Base-by-base conservation (phyloP, 2,329 filamentous ascomycete species). In the Sarocladium kiliense region DNA sequence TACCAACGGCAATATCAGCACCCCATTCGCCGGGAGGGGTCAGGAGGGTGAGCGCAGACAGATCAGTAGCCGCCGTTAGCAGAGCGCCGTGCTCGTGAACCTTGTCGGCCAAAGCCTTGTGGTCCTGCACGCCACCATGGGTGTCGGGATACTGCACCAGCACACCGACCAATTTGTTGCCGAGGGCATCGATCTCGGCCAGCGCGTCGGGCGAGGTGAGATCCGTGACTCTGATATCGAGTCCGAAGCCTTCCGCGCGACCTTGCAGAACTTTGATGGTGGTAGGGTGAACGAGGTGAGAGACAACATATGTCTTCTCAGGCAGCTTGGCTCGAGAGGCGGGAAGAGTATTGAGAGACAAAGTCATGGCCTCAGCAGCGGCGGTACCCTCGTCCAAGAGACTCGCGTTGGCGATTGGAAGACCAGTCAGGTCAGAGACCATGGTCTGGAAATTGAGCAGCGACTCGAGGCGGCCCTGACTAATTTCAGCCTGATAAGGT, bases 401-500 rank as follows among this genome's bases (percentile, higher is more conserved):
- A 44, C 91, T 96, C 39, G 93, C 91, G 76, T 97, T 97, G 58
- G 93, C 84, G 60, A 97, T 91, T 21, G 89, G 84, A 27, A 97
- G 80, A 1, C 84, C 91, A 0, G 93, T 97, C 60, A 97, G 77
- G 67, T 97, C 93, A 2, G 86, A 85, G 9, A 96, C 87, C 76
- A 97, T 79, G 18, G 93, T 97, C 77, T 97, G 93, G 76, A 91
- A 97, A 77, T 97, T 97, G 59, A 97, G 77, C 54, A 97, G 77
- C 5, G 91, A 96, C 77, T 97, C 91, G 59, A 97, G 74, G 55
- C 93, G 86, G 34, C 93, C 93, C 74, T 97, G 93, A 69, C 91
- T 96, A 76, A 97, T 96, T 74, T 97, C 93, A 2, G 93, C 88
- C 75, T 97, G 93, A 73, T 97, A 97, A 16, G 93, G 93, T 0